phyloP scores from a whole-genome alignment of 768 basidiomycete species.

The Suillus clintonianus region DNA sequence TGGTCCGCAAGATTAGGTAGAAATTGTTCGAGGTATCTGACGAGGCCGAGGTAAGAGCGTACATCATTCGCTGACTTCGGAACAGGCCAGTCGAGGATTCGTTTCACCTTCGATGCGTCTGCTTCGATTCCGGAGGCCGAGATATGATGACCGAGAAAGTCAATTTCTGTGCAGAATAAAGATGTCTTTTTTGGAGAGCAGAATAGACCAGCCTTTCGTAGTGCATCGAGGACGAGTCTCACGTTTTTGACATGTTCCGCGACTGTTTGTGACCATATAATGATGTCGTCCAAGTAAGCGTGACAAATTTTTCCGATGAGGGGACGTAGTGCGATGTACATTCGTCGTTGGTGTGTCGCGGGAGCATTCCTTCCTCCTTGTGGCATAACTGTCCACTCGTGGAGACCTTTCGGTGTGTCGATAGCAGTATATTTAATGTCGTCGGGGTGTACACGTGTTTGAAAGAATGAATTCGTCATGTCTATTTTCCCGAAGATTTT shows the following conservation, averaged over 20 bases:
- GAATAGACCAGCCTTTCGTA: constrained; percentile 7
- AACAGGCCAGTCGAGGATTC: too few relatives aligned
- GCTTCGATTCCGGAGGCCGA: too few relatives aligned
- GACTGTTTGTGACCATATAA: constrained; percentile 17
- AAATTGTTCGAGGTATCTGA: constrained; percentile 8
- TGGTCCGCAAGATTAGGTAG: constrained; percentile 15
- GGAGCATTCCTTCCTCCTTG: too few relatives aligned
- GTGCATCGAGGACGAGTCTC: constrained; percentile 13
- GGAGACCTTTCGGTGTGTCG: constrained; percentile 10
- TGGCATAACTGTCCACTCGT: constrained; percentile 15
- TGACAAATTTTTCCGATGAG: constrained; percentile 15
- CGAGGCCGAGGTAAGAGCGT: constrained; percentile 12
- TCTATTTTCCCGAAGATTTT: constrained; percentile 5
- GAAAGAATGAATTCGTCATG: background rate
- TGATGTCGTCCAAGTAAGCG: constrained; percentile 19
- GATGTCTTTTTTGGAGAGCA: too few relatives aligned
- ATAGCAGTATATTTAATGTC: constrained; percentile 14
- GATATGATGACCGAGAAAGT: too few relatives aligned
- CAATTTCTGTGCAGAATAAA: too few relatives aligned
- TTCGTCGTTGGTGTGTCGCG: constrained; percentile 1
- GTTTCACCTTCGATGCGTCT: too few relatives aligned
- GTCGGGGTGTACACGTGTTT: constrained; percentile 12
- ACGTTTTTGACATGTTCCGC: constrained; percentile 14
- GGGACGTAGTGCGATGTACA: constrained; percentile 13
- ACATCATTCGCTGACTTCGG: constrained; percentile 15